These are phyloP conservation scores for Lanmaoa rubissima DNA, from an alignment of 768 basidiomycete species.

Conservation along the genomic window DNA sequence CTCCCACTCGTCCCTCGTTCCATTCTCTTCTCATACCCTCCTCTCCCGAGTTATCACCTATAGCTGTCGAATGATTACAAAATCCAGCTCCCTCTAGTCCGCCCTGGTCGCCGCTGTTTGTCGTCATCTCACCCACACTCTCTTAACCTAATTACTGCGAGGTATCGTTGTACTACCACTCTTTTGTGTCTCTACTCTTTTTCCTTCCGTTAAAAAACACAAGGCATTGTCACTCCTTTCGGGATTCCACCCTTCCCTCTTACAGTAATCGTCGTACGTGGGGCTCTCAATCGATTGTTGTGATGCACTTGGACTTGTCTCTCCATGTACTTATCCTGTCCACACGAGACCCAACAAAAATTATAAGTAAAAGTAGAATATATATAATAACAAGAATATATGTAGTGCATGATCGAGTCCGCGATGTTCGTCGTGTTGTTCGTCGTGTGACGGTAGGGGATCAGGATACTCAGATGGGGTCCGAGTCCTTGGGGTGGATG, in stretches of 20 bases:
- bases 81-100: background rate
- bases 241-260: background rate
- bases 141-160: slow-evolving; percentile 13
- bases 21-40: slow-evolving; percentile 1
- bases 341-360: background rate
- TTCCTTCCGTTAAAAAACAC: slow-evolving; percentile 14
- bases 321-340: background rate
- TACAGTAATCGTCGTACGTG: background rate
- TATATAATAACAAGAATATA: background rate
- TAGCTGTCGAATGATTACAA: slow-evolving; percentile 16
- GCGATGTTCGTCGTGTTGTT: too few relatives aligned
- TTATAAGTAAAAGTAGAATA: slow-evolving; percentile 7
- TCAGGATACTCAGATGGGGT: too few relatives aligned
- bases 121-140: background rate
- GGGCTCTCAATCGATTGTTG: background rate
- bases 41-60: slow-evolving; percentile 5
- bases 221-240: slow-evolving; percentile 9
- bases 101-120: slow-evolving; percentile 4
- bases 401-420: too few relatives aligned
- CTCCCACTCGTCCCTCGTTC: background rate
- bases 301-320: background rate
- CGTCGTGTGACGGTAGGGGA: background rate
- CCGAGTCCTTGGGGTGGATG: background rate
- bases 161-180: slow-evolving; percentile 27
- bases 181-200: slow-evolving; percentile 16